Evolutionary conservation across 495 filamentous ascomycete species (phyloP), one percentile per base, ranked within the genome.

Genomic region (Amphirosellinia nigrospora): DNA sequence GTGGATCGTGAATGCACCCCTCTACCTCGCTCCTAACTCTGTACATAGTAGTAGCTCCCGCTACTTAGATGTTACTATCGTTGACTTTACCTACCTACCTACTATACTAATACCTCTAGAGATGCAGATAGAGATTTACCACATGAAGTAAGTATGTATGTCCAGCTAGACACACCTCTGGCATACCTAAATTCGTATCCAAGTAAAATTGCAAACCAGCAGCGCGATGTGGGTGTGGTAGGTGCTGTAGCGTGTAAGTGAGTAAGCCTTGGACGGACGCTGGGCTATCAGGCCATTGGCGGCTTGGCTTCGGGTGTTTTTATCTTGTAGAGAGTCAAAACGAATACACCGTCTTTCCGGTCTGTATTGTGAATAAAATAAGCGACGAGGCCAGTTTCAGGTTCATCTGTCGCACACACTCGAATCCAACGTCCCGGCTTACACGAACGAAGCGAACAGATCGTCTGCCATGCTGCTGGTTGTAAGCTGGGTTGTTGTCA

Each of bases 291-390:
- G 66, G 38, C 46, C 56, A 52, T 62, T 53, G 10, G 28, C 11
- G 56, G 39, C 66, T 69, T 69, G 66, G 66, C 66, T 62, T 69
- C 66, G 56, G 45, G 56, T 60, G 26, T 30, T 60, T 60, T 28
- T 58, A 19, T 36, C 41, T 19, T 16, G 30, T 9, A 45, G 15
- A 4, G 19, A 58, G 38, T 67, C n/a, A 9, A 43, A 6, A 45
- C 48, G 19, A 4, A 26, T 45, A 26, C 6, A 45, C 60, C 32
- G 41, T 32, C 21, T 52, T 52, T 15, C 21, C 6, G 48, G 23
- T 53, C 50, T 53, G 23, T 32, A 48, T 34, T 34, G 21, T 36
- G 34, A 19, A 61, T 41, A 26, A 61, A 41, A 21, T 2, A 48
- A 48, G n/a, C 45, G 3, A n/a, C 8, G 45, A 46, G 8, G 26